These are phyloP conservation scores for Ilyonectria mors-panacis DNA, from an alignment of 2,329 filamentous ascomycete genomes.

Conservation along the genomic window DNA sequence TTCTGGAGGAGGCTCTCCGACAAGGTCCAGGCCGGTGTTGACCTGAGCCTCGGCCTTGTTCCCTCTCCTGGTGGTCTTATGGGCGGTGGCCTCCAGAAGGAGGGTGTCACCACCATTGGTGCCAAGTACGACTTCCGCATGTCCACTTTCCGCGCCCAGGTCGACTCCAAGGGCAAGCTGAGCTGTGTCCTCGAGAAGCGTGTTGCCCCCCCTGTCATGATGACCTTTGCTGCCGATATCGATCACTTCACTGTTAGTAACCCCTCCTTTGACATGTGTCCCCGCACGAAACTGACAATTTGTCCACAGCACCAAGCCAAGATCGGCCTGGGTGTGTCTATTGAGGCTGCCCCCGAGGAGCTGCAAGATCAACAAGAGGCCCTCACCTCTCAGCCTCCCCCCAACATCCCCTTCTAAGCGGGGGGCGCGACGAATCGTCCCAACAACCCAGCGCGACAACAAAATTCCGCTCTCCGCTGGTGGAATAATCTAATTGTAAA, in stretches of 20 bases:
- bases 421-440: constrained; percentile 25
- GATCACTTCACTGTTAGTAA: constrained; percentile 91
- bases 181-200: constrained; percentile 95
- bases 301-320: constrained; percentile 87
- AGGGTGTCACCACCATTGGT: constrained; percentile 91
- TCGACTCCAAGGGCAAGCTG: constrained; percentile 95
- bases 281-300: constrained; percentile 48
- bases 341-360: constrained; percentile 88
- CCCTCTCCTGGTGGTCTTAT: constrained; percentile 77
- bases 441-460: constrained; percentile 39
- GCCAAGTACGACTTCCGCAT: constrained; percentile 99
- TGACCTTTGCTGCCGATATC: constrained; percentile 97
- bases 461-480: constrained; percentile 40
- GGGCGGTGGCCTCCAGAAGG: constrained; percentile 83
- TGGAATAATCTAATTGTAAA: constrained; percentile 49
- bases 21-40: constrained; percentile 95
- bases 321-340: constrained; percentile 92
- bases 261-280: background rate
- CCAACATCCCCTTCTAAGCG: constrained; percentile 77
- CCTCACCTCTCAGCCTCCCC: constrained; percentile 63
- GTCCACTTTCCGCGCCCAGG: constrained; percentile 94
- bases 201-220: constrained; percentile 90
- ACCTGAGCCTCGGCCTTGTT: constrained; percentile 90
- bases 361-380: constrained; percentile 87
- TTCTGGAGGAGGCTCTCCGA: constrained; percentile 96